Evolutionary conservation across 257 asterid species (phyloP).

Genomic region (Solanum piurae): DNA sequence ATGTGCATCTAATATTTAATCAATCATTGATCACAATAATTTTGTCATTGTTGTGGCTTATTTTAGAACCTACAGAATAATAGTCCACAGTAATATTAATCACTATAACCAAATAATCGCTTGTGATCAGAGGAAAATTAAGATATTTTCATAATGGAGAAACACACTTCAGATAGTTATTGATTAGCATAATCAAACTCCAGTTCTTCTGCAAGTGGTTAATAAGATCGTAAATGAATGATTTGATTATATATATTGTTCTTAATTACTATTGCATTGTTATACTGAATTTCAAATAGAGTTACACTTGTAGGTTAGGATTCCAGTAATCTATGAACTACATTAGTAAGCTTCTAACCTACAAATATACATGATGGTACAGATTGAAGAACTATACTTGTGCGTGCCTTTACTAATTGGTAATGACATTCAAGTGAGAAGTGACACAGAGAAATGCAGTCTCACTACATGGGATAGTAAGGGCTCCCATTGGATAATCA

Average conservation of each 20-base stretch:
- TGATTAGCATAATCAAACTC: background rate
- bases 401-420: background rate
- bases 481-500: slow-evolving; percentile 4
- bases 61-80: background rate
- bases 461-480: slow-evolving; percentile 1
- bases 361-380: background rate
- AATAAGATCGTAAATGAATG: background rate
- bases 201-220: background rate
- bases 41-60: background rate
- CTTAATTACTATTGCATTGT: background rate
- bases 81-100: background rate
- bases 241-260: background rate
- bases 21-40: background rate
- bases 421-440: background rate
- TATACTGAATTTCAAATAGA: background rate
- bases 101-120: background rate
- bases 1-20: background rate
- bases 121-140: background rate
- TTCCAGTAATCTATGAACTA: background rate
- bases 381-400: background rate
- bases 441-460: background rate
- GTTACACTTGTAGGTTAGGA: background rate
- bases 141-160: background rate
- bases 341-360: background rate
- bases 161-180: background rate